Conservation (phyloP, 1,139 yeast genomes). For the Candida tropicalis region DNA sequence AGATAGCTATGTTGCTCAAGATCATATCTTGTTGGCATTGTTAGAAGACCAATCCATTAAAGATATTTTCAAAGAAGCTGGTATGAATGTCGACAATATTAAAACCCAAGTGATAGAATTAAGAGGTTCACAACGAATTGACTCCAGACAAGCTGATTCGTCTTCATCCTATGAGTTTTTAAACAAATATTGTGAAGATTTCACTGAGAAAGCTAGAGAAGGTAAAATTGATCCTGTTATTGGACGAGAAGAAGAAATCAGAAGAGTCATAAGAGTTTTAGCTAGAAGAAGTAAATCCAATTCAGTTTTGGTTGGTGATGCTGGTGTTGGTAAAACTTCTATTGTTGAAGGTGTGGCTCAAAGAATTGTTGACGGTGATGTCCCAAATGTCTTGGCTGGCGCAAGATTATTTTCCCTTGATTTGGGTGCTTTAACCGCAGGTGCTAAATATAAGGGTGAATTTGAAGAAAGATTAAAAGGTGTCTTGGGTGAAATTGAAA, state of each 20-base stretch:
- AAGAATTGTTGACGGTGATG: conserved; percentile 93
- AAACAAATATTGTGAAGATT: conserved; percentile 85
- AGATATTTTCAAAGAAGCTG: conserved; percentile 72
- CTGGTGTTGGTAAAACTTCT: conserved; percentile 99
- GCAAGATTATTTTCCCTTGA: conserved; percentile 86
- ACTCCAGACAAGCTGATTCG: conserved; percentile 92
- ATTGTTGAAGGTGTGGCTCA: conserved; percentile 99
- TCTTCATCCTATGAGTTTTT: conserved; percentile 82
- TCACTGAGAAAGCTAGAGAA: conserved; percentile 89
- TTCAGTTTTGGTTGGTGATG: conserved; percentile 96
- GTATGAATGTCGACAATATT: conserved; percentile 68
- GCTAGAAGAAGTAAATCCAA: conserved; percentile 96
- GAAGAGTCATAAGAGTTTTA: conserved; percentile 89
- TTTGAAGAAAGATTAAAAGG: conserved; percentile 98
- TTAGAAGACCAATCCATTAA: conserved; percentile 76
- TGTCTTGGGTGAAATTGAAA: conserved; percentile 89
- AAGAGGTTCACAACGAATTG: conserved; percentile 91
- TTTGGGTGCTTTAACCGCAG: conserved; percentile 95
- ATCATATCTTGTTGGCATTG: conserved; percentile 83
- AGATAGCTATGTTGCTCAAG: conserved; percentile 91
- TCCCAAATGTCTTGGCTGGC: conserved; percentile 81
- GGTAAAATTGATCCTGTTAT: conserved; percentile 98
- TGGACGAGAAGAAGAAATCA: conserved; percentile 97
- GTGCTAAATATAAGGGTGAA: conserved; percentile 98
- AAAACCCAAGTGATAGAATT: conserved; percentile 81